A percentile compares a stretch with the other conserved stretches of the same genome.
Evolutionary conservation across 768 basidiomycete genomes (phyloP).

Genomic region (Ramaria sp.): DNA sequence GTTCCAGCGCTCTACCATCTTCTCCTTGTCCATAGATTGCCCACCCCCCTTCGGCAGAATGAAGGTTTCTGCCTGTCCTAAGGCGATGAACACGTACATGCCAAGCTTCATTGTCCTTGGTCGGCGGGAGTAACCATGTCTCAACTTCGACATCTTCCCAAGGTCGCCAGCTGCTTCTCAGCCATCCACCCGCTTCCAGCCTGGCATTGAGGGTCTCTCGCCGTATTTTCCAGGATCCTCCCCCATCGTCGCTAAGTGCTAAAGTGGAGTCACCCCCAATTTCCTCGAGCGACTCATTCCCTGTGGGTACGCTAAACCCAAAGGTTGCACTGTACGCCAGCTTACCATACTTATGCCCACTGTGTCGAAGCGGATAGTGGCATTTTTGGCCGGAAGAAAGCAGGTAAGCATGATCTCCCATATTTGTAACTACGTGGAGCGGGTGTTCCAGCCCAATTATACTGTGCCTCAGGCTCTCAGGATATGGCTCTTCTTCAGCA

Average conservation of each 20-base stretch:
- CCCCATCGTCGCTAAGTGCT: constrained; percentile 58
- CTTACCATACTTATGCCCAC: constrained; percentile 72
- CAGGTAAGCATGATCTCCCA: constrained; percentile 56
- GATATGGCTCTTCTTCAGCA: constrained; percentile 55
- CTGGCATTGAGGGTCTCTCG: constrained; percentile 52
- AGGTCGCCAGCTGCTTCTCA: constrained; percentile 65
- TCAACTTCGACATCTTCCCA: constrained; percentile 65
- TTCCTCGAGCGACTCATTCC: constrained; percentile 58
- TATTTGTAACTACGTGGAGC: constrained; percentile 54
- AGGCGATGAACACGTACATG: constrained; percentile 62
- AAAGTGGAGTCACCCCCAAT: constrained; percentile 61
- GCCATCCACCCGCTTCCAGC: constrained; percentile 39
- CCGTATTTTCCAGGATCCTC: constrained; percentile 65
- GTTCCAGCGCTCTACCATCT: constrained; percentile 47
- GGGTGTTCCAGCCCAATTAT: constrained; percentile 49
- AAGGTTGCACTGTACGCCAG: constrained; percentile 69
- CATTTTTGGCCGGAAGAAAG: constrained; percentile 73
- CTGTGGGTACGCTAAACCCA: constrained; percentile 65
- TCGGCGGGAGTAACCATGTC: constrained; percentile 65
- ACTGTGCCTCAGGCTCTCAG: constrained; percentile 32
- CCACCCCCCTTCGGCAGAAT: constrained; percentile 59
- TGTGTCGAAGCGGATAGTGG: constrained; percentile 69
- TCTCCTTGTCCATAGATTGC: constrained; percentile 58
- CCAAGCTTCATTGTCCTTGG: constrained; percentile 46
- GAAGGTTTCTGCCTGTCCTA: constrained; percentile 36